Evolutionary conservation across 306 rosid species (phyloP), one percentile per base, ranked within the genome.

Genomic region (Cicer yamashitae): DNA sequence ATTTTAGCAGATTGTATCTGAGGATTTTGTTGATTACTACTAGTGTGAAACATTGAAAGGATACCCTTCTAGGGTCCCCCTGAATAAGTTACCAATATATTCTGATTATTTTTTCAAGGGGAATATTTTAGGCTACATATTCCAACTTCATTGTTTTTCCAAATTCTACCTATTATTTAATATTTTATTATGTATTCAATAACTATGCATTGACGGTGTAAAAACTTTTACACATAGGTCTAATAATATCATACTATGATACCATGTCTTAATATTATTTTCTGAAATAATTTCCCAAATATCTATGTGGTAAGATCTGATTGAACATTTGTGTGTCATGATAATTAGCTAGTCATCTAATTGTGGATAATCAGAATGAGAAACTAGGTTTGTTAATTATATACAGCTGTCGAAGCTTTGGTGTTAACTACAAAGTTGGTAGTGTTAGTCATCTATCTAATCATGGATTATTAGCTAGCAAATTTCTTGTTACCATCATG

Each of bases 21-120:
- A 84, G 89, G 74, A 76, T 84, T 87, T 82, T 84, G 89, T 85
- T 82, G 77, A 74, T 82, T 88, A 69, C 75, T 86, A 86, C 75
- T 86, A 86, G 96, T 88, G 96, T 89, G 96, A 86, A 86, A 89
- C 97, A 67, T 83, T 88, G 65, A 78, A 79, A 84, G 93, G 91
- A 80, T 81, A 68, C 91, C 92, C 89, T 74, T 85, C 78, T 89
- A 71, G 91, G 97, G 91, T 82, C 86, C 91, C 82, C 86, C 17
- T 71, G 76, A 89, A 91, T 91, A 89, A 89, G 86, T 76, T 57
- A 76, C 87, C 81, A 73, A 58, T 80, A 84, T 72, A 84, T 84
- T 89, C 77, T 82, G 81, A 83, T 89, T 85, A 82, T 86, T 77
- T 75, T 67, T 72, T 64, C 37, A 61, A 73, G 77, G 77, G 66